Evolutionary conservation across 192 early-diverging fungal species (phyloP).

Genomic region (Coemansia reversa): DNA sequence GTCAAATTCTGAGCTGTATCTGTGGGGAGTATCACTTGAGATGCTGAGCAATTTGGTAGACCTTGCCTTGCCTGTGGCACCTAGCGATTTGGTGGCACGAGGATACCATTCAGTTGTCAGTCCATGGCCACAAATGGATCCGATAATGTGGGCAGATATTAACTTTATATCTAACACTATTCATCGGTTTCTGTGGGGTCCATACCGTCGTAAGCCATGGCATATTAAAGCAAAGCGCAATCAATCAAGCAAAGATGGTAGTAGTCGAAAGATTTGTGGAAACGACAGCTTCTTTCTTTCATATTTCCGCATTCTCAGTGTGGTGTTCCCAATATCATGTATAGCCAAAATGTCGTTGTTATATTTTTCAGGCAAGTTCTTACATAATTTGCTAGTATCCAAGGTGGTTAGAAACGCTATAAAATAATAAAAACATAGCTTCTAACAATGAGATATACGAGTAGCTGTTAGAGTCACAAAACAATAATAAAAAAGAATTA

Average conservation of each 20-base stretch:
- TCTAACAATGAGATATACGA: not conserved
- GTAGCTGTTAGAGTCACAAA: not conserved
- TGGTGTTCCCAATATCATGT: slow-evolving; percentile 26
- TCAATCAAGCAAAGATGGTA: not conserved
- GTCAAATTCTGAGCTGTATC: slow-evolving; percentile 28
- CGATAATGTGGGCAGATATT: slow-evolving; percentile 32
- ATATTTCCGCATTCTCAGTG: slow-evolving; percentile 12
- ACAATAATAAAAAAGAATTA: slow-evolving; percentile 3
- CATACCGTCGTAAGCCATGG: slow-evolving; percentile 36
- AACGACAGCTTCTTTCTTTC: slow-evolving; percentile 19
- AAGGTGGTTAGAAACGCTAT: not conserved
- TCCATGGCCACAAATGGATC: slow-evolving; percentile 44
- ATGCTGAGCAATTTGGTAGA: slow-evolving; percentile 40
- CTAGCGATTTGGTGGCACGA: not conserved
- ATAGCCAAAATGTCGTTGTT: slow-evolving; percentile 1
- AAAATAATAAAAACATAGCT: not conserved
- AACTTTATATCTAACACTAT: slow-evolving; percentile 21
- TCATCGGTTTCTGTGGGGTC: slow-evolving; percentile 19
- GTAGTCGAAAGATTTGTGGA: slow-evolving; percentile 1
- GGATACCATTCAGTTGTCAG: slow-evolving; percentile 29
- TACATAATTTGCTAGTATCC: not conserved
- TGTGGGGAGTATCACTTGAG: slow-evolving; percentile 47
- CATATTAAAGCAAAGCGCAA: not conserved
- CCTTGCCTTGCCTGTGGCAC: slow-evolving; percentile 23
- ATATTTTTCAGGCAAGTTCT: not conserved